Base-by-base conservation (phyloP, 768 basidiomycete species). In the Tricholoma sp. region DNA sequence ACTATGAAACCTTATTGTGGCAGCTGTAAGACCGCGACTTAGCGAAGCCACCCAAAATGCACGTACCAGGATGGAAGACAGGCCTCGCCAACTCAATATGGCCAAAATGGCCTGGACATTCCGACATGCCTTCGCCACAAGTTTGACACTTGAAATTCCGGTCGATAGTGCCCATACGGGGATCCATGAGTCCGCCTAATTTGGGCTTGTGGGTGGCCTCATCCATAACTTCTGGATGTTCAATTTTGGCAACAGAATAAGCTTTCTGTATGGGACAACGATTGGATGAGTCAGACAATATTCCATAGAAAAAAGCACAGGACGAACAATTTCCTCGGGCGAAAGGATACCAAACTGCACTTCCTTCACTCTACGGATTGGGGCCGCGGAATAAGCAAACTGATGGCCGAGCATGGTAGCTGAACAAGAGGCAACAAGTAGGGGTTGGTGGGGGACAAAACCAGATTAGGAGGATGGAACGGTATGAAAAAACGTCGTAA, bases 61-160 rank as follows among this genome's bases (percentile, higher is more conserved):
- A 80, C 86, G 61, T 72, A 92, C 93, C 94, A 72, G 93, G 89
- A 72, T 98, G 96, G 68, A 94, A 98, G 32, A 97, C 93, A n/a
- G 96, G 94, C 65, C 94, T 81, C 45, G 93, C 93, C 67, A 99
- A 77, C 75, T 99, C 97, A 67, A 99, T 93, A 71, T 98, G 95
- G 55, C 97, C 97, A 77, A 99, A 99, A 72, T 98, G 97, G 52
- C 97, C 97, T 24, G 97, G 95, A 76, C 97, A 99, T 71, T 98
- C 97, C 16, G 94, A 88, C 95, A 98, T 98, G n/a, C 95, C 96
- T 81, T 99, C 97, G 63, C 94, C 95, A 72, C 97, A 98, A 27
- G 97, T 98, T 78, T 98, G 94, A 71, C 97, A 99, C 78, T 98
- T 98, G 77, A 96, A 95, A 71, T 95, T 94, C 63, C 94, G 82